These are phyloP conservation scores for Apiospora arundinis DNA, from an alignment of 2,329 filamentous ascomycete species.

Conservation along the genomic window DNA sequence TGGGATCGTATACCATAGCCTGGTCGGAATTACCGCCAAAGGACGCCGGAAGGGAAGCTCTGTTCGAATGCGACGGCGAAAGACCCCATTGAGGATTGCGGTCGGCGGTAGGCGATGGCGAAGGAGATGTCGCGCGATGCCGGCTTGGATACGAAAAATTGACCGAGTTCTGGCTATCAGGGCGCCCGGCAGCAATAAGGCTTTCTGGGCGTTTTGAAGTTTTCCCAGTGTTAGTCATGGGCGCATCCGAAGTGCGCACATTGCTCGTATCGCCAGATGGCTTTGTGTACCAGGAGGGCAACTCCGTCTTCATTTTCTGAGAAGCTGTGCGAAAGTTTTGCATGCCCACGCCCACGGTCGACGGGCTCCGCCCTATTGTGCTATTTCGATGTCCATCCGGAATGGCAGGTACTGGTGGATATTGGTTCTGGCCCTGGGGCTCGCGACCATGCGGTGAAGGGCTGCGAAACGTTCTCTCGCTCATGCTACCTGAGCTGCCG, in stretches of 20 bases:
- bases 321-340: constrained; percentile 61
- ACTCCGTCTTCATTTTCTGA: constrained; percentile 52
- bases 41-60: constrained; percentile 26
- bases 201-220: constrained; percentile 29
- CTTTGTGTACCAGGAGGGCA: constrained; percentile 56
- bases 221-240: constrained; percentile 44
- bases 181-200: constrained; percentile 43
- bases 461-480: constrained; percentile 84
- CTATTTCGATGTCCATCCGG: constrained; percentile 50
- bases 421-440: constrained; percentile 49
- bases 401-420: constrained; percentile 79
- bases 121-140: constrained; percentile 49
- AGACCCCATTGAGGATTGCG: constrained; percentile 30
- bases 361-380: constrained; percentile 26
- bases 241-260: constrained; percentile 52
- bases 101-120: constrained; percentile 38
- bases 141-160: constrained; percentile 65
- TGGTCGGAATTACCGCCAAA: constrained; percentile 23
- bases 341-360: constrained; percentile 47
- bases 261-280: constrained; percentile 52
- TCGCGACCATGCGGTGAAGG: constrained; percentile 65
- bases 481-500: constrained; percentile 82
- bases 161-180: constrained; percentile 56
- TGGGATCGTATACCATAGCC: constrained; percentile 66
- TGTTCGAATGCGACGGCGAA: constrained; percentile 32